Evolutionary conservation across 2,329 filamentous ascomycete species (phyloP), one percentile per base, ranked within the genome.

Genomic region (Dothideomycetidae sp.): DNA sequence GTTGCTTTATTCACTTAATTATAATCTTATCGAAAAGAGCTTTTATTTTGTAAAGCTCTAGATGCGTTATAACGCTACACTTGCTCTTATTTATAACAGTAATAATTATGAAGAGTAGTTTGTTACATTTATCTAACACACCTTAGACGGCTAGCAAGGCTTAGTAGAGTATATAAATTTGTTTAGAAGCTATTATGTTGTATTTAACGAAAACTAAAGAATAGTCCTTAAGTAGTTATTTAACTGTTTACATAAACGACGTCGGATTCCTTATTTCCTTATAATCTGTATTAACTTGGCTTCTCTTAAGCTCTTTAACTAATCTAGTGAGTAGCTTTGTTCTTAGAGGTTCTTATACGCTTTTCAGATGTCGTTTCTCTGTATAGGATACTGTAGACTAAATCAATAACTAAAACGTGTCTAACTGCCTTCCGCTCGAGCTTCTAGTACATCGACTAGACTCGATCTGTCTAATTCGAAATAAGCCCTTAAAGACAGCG

Each of bases 11-110:
- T 33, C 31, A 5, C 31, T 15, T 4, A n/a, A 33, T n/a, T 33
- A 15, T 5, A 33, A 33, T 33, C 31, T n/a, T 10, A 33, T 33
- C n/a, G 13, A 33, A n/a, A 5, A 33, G 31, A 33, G 31, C 31
- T 33, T 15, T 16, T 17, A 10, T 15, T 10, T 33, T 5, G 12
- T 33, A 5, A 33, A 33, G 31, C 10, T 10, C 5, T 33, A n/a
- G 31, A 16, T 33, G 5, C 13, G 16, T 5, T 5, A 15, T 15
- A 4, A 33, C 13, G 9, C 9, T 16, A 5, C n/a, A 15, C 15
- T 33, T n/a, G 13, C 13, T 4, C 5, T 15, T 14, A 13, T 15
- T 5, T 17, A 33, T 7, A n/a, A 7, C n/a, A n/a, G 21, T 26
- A n/a, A 26, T 26, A n/a, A n/a, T n/a, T 26, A 26, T 26, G 21